These are phyloP conservation scores for Ganoderma meredithae DNA, from an alignment of 1,284 basidiomycete species.

Conservation along the genomic window DNA sequence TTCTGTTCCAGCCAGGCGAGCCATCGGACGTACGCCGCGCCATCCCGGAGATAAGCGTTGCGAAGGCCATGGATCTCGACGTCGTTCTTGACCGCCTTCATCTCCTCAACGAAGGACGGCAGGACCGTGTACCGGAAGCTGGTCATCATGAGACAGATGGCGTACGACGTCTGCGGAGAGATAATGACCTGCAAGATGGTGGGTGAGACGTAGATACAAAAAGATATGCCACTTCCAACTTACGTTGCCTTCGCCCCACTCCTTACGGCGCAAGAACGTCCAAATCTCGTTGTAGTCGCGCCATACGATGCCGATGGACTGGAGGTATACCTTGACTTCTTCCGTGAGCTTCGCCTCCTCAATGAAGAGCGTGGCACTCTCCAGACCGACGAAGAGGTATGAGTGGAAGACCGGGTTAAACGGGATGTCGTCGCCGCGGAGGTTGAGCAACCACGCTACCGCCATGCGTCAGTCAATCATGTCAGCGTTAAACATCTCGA, in stretches of 20 bases:
- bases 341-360: constrained; percentile 66
- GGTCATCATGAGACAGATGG: constrained; percentile 82
- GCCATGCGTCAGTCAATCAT: neutral
- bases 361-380: constrained; percentile 72
- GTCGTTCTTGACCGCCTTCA: constrained; percentile 90
- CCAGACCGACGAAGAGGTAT: constrained; percentile 78
- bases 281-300: constrained; percentile 84
- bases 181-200: constrained; percentile 60
- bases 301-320: constrained; percentile 63
- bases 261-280: constrained; percentile 74
- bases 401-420: constrained; percentile 90
- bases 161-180: constrained; percentile 75
- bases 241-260: constrained; percentile 81
- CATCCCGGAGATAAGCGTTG: constrained; percentile 90
- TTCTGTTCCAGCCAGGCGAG: constrained; percentile 91
- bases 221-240: constrained; percentile 23
- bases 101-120: constrained; percentile 74
- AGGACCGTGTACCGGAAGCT: constrained; percentile 77
- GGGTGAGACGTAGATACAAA: neutral
- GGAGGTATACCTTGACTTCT: constrained; percentile 65
- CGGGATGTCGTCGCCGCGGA: constrained; percentile 87
- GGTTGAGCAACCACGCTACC: constrained; percentile 81
- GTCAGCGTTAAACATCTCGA: neutral
- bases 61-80: constrained; percentile 86
- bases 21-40: constrained; percentile 81